Base-by-base conservation (phyloP, 495 filamentous ascomycete species). In the Aspergillus bridgeri region DNA sequence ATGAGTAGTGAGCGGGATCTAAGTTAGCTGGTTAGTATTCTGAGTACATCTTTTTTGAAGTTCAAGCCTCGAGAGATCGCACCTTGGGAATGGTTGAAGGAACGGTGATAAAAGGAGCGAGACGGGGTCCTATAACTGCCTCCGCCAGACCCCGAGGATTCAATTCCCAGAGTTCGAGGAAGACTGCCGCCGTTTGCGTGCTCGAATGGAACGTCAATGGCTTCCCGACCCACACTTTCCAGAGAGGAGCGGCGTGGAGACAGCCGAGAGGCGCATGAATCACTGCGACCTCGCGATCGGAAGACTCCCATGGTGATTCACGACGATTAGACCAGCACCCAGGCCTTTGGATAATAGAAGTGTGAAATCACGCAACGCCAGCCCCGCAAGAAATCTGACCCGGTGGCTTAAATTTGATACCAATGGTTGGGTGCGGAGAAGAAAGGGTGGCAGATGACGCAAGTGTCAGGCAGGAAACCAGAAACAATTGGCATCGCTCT, bases 21-120 rank as follows among this genome's bases (percentile, higher is more conserved):
- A 72, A 33, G 55, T 51, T 19, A 55, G 48, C 57, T 13, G 8
- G 33, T 38, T 38, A 38, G 33, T 53, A 58, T 77, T 62, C 78
- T 69, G 61, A 67, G 63, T 56, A 53, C 38, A 42, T 20, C 21
- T 47, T 20, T 47, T n/a, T 6, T 47, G 8, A 19, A 18, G 6
- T 9, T 21, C 21, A 8, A 20, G 44, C 44, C 5, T 19, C n/a
- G 2, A 47, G 3, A 19, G 42, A 42, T 15, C 45, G 24, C 45
- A 91, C 89, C 86, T 61, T 80, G 71, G 57, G 81, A 67, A 27
- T 82, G 83, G 60, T 87, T 83, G 42, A 88, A 79, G 5, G 89
- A 86, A 29, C 89, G 83, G 58, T 92, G 89, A 54, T 89, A 86
- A 60, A 89, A 94, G 5, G 90, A 93, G 53, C 91, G 81, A 43